phyloP scores from a whole-genome alignment of 345 rosid genomes.

The Rhodamnia argentea region DNA sequence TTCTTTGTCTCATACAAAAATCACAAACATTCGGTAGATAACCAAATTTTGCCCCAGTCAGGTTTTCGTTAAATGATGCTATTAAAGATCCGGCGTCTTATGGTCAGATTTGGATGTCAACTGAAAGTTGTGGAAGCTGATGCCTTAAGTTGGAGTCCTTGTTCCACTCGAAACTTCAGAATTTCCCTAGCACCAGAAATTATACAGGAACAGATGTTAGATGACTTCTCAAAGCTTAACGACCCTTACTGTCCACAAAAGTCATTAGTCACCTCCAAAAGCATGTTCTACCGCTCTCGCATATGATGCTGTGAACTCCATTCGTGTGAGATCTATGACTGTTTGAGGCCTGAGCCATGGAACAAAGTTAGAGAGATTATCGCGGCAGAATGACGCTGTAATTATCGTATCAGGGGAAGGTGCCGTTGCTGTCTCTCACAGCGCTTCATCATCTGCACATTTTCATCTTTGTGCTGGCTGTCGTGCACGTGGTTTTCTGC shows the following conservation, averaged over 20 bases:
- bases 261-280: background rate
- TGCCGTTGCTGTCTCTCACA: conserved; percentile 40
- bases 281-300: background rate
- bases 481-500: conserved; percentile 59
- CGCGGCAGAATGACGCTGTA: background rate
- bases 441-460: conserved; percentile 83
- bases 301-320: background rate
- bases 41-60: too few species aligned
- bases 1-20: too few species aligned
- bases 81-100: too few species aligned
- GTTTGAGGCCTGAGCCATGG: background rate
- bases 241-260: background rate
- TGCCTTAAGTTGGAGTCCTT: background rate
- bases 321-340: background rate
- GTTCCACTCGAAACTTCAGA: background rate
- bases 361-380: background rate
- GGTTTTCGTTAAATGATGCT: too few species aligned
- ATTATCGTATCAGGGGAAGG: conserved; percentile 43
- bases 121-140: too few species aligned
- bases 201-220: background rate
- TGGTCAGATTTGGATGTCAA: too few species aligned
- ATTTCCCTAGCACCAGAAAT: background rate
- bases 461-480: conserved; percentile 75
- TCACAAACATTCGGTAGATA: too few species aligned
- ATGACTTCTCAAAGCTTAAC: background rate